Conservation (phyloP, 2,329 filamentous ascomycete species). For the Paramyrothecium sp. region DNA sequence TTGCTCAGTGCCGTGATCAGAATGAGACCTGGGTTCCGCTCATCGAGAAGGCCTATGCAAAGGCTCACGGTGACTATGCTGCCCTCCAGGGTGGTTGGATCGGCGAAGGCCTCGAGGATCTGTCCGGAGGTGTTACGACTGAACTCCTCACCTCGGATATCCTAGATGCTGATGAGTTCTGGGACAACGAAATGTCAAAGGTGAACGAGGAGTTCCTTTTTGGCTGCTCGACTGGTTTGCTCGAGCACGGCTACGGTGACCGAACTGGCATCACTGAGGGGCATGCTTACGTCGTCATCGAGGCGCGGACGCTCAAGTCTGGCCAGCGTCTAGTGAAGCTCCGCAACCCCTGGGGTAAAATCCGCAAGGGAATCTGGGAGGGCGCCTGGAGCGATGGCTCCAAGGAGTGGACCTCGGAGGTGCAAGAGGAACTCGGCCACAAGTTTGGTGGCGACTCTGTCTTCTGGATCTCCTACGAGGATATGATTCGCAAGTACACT, state of each 20-base stretch:
- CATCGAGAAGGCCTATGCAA: constrained; percentile 81
- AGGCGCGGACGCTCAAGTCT: constrained; percentile 49
- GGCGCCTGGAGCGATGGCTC: constrained; percentile 60
- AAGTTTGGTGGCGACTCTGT: constrained; percentile 61
- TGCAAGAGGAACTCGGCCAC: constrained; percentile 55
- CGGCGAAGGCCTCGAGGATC: constrained; percentile 57
- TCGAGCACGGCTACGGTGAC: constrained; percentile 61
- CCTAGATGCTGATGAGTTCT: constrained; percentile 77
- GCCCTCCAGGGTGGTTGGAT: constrained; percentile 71
- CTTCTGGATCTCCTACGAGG: constrained; percentile 64
- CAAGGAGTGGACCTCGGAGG: constrained; percentile 60
- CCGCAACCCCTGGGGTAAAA: constrained; percentile 61
- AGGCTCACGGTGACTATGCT: constrained; percentile 76
- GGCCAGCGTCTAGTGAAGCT: constrained; percentile 57
- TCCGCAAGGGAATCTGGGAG: constrained; percentile 57
- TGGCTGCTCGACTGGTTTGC: constrained; percentile 64
- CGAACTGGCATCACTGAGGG: constrained; percentile 57
- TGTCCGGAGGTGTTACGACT: constrained; percentile 68
- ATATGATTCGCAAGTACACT: constrained; percentile 61
- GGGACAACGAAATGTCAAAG: constrained; percentile 75
- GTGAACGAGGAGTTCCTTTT: constrained; percentile 81
- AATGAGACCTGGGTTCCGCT: constrained; percentile 84
- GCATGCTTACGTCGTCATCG: constrained; percentile 62
- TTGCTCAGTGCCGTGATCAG: constrained; percentile 71
- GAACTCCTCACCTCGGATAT: constrained; percentile 70